Evolutionary conservation across 2,329 filamentous ascomycete genomes (phyloP), one percentile per base, ranked within the genome.

Genomic region (Blumeria hordei): DNA sequence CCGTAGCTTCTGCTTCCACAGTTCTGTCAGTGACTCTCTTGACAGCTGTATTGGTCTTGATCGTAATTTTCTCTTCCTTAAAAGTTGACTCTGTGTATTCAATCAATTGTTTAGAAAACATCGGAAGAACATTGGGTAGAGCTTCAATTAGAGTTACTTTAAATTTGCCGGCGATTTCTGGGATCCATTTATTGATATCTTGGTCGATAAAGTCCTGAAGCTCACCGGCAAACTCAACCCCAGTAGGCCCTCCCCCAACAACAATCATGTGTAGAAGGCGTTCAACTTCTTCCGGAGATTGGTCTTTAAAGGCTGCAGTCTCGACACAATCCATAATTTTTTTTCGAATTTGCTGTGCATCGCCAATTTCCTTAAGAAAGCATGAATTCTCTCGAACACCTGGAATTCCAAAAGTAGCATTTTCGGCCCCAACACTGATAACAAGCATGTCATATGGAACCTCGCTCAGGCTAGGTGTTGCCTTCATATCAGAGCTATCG

Each of bases 321-420:
- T 98, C 92, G 63, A 94, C 88, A 69, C 92, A 98, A 73, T 98
- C 92, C 92, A 98, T 98, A 70, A 98, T 95, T 71, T 87, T 88
- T 76, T 90, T 95, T 66, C 92, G 87, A 67, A 98, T 98, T 66
- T 80, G 78, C 71, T 98, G 92, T 56, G 92, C 92, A 68, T 98
- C 93, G 61, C 77, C 80, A 66, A 98, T 94, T 72, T 98, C 93
- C 77, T 98, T 98, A 67, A 98, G 72, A 78, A 98, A 98, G 73
- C 88, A 94, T 63, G 86, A 90, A 74, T 98, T 73, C 71, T 98
- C 92, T 62, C 80, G 81, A 56, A 98, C 92, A 69, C 92, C 92
- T 55, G 87, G 88, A 64, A 98, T 96, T 63, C 88, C 92, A 67
- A 98, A 98, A 57, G 92, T 98, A 55, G 92, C 90, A 70, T 96